Evolutionary conservation across 169 alveolate species (phyloP).

Genomic region (Plasmodium relictum): DNA sequence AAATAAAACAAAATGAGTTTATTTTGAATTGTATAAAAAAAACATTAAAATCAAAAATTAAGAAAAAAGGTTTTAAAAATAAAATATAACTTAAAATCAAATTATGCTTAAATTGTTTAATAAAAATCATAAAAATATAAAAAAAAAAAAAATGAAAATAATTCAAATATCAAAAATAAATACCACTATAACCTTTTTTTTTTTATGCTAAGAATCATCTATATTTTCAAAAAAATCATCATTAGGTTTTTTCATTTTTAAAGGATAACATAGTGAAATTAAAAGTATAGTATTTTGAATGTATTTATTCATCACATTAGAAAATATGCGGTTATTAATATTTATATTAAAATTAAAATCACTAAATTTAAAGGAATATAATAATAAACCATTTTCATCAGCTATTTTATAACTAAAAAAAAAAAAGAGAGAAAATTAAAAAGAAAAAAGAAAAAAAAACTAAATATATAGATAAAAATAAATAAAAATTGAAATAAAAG

Average conservation of each 20-base stretch:
- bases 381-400: slow-evolving; percentile 50
- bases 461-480: neutral
- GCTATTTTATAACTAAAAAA: slow-evolving; percentile 52
- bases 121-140: too few species aligned
- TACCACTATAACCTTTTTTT: too few species aligned
- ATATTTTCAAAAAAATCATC: slow-evolving; percentile 40
- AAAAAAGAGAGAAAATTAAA: neutral
- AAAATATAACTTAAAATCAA: too few species aligned
- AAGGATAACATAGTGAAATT: slow-evolving; percentile 54
- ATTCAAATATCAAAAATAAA: too few species aligned
- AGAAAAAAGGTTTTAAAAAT: too few species aligned
- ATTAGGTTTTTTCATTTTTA: slow-evolving; percentile 15
- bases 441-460: neutral
- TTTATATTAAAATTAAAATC: slow-evolving; percentile 33
- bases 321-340: slow-evolving; percentile 37
- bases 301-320: slow-evolving; percentile 35
- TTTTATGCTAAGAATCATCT: neutral
- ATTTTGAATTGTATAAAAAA: too few species aligned
- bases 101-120: too few species aligned
- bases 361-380: slow-evolving; percentile 57
- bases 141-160: too few species aligned
- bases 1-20: too few species aligned
- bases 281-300: slow-evolving; percentile 42
- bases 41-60: too few species aligned
- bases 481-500: neutral